These are phyloP conservation scores for Byssothecium circinans DNA, from an alignment of 2,329 filamentous ascomycete genomes.

Conservation along the genomic window DNA sequence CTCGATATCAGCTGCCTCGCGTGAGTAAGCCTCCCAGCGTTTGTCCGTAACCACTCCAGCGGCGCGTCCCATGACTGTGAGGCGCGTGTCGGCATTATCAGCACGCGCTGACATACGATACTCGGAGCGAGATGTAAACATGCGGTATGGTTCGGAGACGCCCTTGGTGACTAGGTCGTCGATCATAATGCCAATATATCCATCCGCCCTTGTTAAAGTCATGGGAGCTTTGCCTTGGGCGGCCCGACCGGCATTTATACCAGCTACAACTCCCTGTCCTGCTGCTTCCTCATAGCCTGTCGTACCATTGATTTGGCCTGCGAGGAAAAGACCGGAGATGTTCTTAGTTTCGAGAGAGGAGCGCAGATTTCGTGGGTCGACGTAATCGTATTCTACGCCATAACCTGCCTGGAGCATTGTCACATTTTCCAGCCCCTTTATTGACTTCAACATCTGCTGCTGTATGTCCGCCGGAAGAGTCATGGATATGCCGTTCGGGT, in stretches of 20 bases:
- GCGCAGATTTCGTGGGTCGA: conserved; percentile 85
- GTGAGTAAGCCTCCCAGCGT: conserved; percentile 72
- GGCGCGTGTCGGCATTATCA: conserved; percentile 88
- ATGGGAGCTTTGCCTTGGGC: conserved; percentile 67
- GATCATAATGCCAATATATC: conserved; percentile 98
- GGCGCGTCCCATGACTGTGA: conserved; percentile 75
- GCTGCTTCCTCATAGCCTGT: conserved; percentile 98
- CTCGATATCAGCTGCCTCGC: conserved; percentile 67
- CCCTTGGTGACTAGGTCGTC: conserved; percentile 97
- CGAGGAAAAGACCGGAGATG: conserved; percentile 84
- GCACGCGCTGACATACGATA: conserved; percentile 90
- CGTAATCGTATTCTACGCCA: conserved; percentile 97
- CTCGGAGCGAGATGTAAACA: conserved; percentile 96
- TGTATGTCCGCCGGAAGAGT: conserved; percentile 89
- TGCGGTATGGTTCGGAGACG: conserved; percentile 93
- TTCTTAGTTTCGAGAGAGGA: conserved; percentile 93
- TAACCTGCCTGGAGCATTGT: conserved; percentile 94
- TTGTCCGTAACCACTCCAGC: conserved; percentile 77
- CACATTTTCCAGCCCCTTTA: conserved; percentile 84
- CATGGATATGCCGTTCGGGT: conserved; percentile 97
- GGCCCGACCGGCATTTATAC: conserved; percentile 88
- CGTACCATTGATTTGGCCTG: conserved; percentile 96
- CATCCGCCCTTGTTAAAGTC: conserved; percentile 76
- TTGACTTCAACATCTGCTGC: conserved; percentile 78
- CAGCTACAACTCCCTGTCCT: conserved; percentile 87